These are phyloP conservation scores for Kalaharituber pfeilii DNA, from an alignment of 2,329 filamentous ascomycete species.

Conservation along the genomic window DNA sequence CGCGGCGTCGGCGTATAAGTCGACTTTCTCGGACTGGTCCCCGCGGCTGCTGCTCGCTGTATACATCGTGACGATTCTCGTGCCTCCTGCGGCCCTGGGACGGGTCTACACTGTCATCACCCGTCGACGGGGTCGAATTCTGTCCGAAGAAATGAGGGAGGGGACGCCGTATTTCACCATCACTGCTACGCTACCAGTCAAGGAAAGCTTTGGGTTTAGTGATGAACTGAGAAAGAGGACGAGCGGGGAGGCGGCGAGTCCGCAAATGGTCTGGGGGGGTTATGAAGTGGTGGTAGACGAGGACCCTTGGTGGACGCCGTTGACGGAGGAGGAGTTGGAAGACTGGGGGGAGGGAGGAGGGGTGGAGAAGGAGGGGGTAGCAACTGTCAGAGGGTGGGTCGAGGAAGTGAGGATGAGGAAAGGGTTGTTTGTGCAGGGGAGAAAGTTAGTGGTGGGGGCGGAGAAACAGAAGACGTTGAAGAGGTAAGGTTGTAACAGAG, in stretches of 20 bases:
- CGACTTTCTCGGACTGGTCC: constrained; percentile 88
- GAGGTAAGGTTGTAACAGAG: constrained; percentile 31
- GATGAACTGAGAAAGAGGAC: constrained; percentile 95
- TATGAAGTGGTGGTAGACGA: constrained; percentile 75
- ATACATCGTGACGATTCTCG: constrained; percentile 38
- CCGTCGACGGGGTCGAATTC: constrained; percentile 70
- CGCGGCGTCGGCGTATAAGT: constrained; percentile 55
- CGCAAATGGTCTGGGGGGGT: constrained; percentile 82
- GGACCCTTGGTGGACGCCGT: constrained; percentile 95
- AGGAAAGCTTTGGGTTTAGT: constrained; percentile 86
- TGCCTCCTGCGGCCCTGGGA: constrained; percentile 64
- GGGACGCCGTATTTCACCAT: constrained; percentile 96
- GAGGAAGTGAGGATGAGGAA: constrained; percentile 74
- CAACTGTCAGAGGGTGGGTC: constrained; percentile 92
- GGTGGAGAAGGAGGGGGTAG: constrained; percentile 87
- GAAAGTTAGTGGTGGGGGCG: constrained; percentile 61
- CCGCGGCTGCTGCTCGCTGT: constrained; percentile 89
- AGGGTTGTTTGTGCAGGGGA: constrained; percentile 66
- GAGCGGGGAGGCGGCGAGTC: constrained; percentile 62
- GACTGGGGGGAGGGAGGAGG: constrained; percentile 89
- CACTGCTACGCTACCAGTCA: constrained; percentile 68
- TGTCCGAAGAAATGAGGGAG: constrained; percentile 81
- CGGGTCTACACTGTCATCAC: constrained; percentile 97
- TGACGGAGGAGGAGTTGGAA: constrained; percentile 90
- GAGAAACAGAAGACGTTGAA: constrained; percentile 77